These are phyloP conservation scores for Barbatosphaeria neglecta DNA, from an alignment of 495 filamentous ascomycete genomes.

Conservation along the genomic window DNA sequence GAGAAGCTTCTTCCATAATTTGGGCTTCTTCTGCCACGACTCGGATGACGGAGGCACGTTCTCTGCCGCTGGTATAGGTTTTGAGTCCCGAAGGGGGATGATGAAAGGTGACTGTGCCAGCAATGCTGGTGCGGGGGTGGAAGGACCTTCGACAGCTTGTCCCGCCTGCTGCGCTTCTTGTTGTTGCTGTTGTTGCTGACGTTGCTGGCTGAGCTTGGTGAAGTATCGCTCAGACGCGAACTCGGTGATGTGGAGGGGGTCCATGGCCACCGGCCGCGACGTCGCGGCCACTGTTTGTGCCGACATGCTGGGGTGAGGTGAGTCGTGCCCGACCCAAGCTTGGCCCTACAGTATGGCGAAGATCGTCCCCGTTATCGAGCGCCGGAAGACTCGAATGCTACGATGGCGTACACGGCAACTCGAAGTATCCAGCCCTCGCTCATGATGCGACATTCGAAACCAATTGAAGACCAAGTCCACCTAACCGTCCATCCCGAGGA, in stretches of 20 bases:
- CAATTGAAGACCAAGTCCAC: not conserved
- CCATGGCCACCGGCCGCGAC: conserved; percentile 26
- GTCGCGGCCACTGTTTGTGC: conserved; percentile 3
- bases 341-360: not conserved
- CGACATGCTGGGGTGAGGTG: not conserved
- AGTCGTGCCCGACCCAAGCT: not conserved
- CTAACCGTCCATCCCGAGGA: not conserved
- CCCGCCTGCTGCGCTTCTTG: conserved; percentile 13
- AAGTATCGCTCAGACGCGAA: conserved; percentile 47
- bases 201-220: conserved; percentile 34
- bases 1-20: conserved; percentile 15
- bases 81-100: conserved; percentile 26
- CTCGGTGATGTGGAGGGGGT: conserved; percentile 43
- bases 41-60: conserved; percentile 8
- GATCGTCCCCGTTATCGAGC: not conserved
- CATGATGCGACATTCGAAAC: not conserved
- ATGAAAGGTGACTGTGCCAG: conserved; percentile 21
- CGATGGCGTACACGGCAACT: not conserved
- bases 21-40: conserved; percentile 25
- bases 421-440: not conserved
- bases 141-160: conserved; percentile 11
- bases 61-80: conserved; percentile 12
- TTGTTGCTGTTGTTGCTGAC: conserved; percentile 15
- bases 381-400: not conserved
- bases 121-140: conserved; percentile 1